These are phyloP conservation scores for Fusarium piperis DNA, from an alignment of 2,329 filamentous ascomycete species.

Conservation along the genomic window DNA sequence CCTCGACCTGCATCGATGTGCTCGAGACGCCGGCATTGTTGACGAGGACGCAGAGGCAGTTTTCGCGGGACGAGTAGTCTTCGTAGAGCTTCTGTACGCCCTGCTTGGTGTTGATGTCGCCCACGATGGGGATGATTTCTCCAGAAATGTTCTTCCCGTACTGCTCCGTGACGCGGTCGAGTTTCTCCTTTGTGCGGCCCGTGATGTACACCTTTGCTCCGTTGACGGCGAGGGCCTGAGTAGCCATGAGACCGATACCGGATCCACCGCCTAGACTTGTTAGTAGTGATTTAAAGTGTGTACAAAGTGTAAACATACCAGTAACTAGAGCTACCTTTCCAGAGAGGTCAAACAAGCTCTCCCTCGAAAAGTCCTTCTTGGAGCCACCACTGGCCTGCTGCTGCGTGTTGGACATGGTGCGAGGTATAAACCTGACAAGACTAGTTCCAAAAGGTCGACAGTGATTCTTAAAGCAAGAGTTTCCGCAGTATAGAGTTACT, in stretches of 20 bases:
- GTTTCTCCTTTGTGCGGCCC: slow-evolving; percentile 70
- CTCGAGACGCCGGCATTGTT: slow-evolving; percentile 76
- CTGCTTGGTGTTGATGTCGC: slow-evolving; percentile 71
- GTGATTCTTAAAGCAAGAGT: neutral
- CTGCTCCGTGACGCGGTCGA: slow-evolving; percentile 67
- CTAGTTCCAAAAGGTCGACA: slow-evolving; percentile 11
- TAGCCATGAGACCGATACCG: slow-evolving; percentile 75
- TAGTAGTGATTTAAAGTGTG: neutral
- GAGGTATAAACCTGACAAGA: neutral
- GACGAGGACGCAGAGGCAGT: slow-evolving; percentile 70
- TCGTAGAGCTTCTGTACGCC: slow-evolving; percentile 66
- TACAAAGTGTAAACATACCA: slow-evolving; percentile 40
- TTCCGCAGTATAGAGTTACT: neutral
- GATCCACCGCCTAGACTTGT: slow-evolving; percentile 58
- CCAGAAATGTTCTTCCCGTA: slow-evolving; percentile 64
- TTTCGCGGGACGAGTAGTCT: slow-evolving; percentile 64
- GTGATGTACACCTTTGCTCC: slow-evolving; percentile 77
- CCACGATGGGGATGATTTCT: slow-evolving; percentile 67
- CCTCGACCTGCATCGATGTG: slow-evolving; percentile 63
- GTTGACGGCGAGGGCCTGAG: slow-evolving; percentile 72
- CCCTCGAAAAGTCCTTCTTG: slow-evolving; percentile 46
- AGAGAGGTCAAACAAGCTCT: slow-evolving; percentile 54
- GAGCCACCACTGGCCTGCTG: slow-evolving; percentile 32
- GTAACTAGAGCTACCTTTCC: slow-evolving; percentile 58
- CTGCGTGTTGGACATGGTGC: slow-evolving; percentile 29